These are phyloP conservation scores for Austroboletus rostrupii DNA, from an alignment of 1,284 basidiomycete species.

Conservation along the genomic window DNA sequence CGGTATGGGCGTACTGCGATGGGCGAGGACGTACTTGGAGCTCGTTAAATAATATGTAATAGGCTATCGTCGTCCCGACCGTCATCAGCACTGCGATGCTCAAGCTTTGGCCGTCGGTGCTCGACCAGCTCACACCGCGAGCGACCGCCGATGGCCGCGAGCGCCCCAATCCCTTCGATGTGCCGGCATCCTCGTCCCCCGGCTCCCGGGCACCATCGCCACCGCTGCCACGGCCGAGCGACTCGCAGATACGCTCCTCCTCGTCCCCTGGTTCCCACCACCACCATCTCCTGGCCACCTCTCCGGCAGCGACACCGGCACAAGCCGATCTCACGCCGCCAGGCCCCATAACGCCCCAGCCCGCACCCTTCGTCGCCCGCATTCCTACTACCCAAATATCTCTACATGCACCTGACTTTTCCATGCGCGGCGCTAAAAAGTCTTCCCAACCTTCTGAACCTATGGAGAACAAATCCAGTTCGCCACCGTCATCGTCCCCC, in stretches of 20 bases:
- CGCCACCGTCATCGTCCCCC: constrained; percentile 42
- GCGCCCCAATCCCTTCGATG: constrained; percentile 69
- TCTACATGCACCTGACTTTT: constrained; percentile 76
- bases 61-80: constrained; percentile 17
- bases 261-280: constrained; percentile 23
- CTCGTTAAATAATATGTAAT: not conserved
- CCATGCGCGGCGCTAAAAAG: constrained; percentile 56
- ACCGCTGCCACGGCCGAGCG: constrained; percentile 7
- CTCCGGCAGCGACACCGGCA: constrained; percentile 19
- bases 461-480: constrained; percentile 35
- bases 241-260: constrained; percentile 11
- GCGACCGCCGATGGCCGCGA: constrained; percentile 50
- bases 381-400: constrained; percentile 71
- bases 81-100: constrained; percentile 45
- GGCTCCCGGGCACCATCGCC: constrained; percentile 20
- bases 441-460: constrained; percentile 29
- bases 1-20: constrained; percentile 49
- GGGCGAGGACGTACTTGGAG: constrained; percentile 38
- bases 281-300: constrained; percentile 39
- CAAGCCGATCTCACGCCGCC: constrained; percentile 34
- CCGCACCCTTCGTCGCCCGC: constrained; percentile 47
- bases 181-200: constrained; percentile 9
- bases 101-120: constrained; percentile 61
- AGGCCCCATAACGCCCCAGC: constrained; percentile 37
- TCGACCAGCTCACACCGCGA: constrained; percentile 73